Evolutionary conservation across 2,329 filamentous ascomycete species (phyloP).

Genomic region (Fusarium humuli): DNA sequence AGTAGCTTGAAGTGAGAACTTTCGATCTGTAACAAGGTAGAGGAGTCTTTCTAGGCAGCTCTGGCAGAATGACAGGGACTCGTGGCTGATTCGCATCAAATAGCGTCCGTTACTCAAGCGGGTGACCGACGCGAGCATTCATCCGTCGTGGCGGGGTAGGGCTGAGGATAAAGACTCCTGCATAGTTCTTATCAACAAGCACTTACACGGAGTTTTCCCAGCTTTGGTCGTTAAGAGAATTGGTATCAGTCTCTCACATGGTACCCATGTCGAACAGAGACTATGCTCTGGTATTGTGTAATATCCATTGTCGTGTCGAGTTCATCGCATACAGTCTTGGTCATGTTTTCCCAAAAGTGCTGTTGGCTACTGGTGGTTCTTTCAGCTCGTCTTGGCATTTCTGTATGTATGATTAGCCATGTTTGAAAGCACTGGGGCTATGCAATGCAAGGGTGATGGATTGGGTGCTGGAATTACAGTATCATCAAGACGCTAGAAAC

Average conservation of each 20-base stretch:
- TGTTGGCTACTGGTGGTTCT: conserved; percentile 2
- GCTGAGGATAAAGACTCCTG: neutral
- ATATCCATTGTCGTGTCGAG: conserved; percentile 7
- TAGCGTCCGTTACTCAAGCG: conserved; percentile 13
- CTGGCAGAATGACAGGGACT: conserved; percentile 10
- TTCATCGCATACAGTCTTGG: neutral
- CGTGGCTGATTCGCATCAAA: conserved; percentile 16
- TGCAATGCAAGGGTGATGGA: conserved; percentile 38
- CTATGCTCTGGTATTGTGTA: conserved; percentile 6
- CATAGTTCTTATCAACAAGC: neutral
- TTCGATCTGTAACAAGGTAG: conserved; percentile 8
- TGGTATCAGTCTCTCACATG: neutral
- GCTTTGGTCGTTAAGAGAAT: neutral
- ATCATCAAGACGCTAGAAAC: conserved; percentile 33
- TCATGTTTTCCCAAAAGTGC: conserved; percentile 19
- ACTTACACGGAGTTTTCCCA: neutral
- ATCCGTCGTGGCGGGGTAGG: conserved; percentile 7
- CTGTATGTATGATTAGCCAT: conserved; percentile 3
- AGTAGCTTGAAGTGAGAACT: conserved; percentile 23
- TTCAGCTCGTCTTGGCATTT: conserved; percentile 43
- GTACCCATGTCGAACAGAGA: neutral
- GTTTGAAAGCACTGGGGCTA: conserved; percentile 33
- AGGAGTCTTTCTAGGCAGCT: conserved; percentile 15
- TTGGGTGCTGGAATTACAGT: conserved; percentile 15
- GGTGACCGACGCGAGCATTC: conserved; percentile 19